Evolutionary conservation across 768 basidiomycete genomes (phyloP).

Genomic region (Rickenella mellea): DNA sequence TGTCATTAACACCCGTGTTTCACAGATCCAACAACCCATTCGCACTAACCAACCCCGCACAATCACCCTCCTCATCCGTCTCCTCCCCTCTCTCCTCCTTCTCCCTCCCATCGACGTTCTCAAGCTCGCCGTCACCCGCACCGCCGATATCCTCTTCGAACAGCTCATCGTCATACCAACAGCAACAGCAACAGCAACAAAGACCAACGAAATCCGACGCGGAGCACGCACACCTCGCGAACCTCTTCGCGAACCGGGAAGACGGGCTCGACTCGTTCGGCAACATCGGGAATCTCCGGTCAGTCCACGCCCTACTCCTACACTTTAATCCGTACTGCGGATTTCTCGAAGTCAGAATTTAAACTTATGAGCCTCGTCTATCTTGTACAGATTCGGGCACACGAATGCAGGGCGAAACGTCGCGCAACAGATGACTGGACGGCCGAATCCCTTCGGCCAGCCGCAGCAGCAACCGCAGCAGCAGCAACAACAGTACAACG

Average conservation of each 20-base stretch:
- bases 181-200: conserved; percentile 11
- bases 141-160: conserved; percentile 9
- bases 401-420: conserved; percentile 17
- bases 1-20: too few relatives aligned
- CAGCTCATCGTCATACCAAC: background rate
- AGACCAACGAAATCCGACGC: conserved; percentile 47
- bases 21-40: conserved; percentile 80
- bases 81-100: conserved; percentile 30
- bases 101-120: conserved; percentile 29
- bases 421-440: conserved; percentile 23
- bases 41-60: conserved; percentile 31
- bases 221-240: conserved; percentile 65
- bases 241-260: conserved; percentile 78
- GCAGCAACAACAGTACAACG: conserved; percentile 41
- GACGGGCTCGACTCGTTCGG: conserved; percentile 96
- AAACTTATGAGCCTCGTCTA: conserved; percentile 26
- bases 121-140: conserved; percentile 27
- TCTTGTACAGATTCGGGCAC: conserved; percentile 34
- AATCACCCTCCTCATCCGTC: conserved; percentile 11
- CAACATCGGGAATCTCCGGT: conserved; percentile 72
- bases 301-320: conserved; percentile 16
- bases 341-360: conserved; percentile 37
- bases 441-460: conserved; percentile 67
- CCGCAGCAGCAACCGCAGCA: conserved; percentile 48
- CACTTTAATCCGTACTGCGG: conserved; percentile 20